Evolutionary conservation across 495 filamentous ascomycete species (phyloP).

Genomic region (Lentithecium fluviatile): DNA sequence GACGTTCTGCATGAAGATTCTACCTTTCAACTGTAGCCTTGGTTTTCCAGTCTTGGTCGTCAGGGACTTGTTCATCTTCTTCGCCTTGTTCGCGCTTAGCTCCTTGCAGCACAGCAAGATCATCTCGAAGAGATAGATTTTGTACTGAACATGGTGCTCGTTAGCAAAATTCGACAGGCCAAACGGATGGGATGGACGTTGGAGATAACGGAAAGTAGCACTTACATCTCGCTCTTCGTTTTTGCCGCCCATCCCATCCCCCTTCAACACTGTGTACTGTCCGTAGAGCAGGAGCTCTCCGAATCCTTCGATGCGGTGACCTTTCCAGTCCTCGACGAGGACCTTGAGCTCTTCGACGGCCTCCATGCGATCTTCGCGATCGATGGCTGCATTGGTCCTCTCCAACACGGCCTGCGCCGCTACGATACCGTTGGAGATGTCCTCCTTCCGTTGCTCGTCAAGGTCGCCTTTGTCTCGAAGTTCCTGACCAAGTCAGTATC

Average conservation of each 20-base stretch:
- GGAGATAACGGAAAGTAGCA: background rate
- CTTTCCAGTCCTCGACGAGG: slow-evolving; percentile 98
- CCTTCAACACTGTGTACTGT: slow-evolving; percentile 91
- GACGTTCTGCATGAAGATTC: slow-evolving; percentile 99
- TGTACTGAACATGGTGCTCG: slow-evolving; percentile 62
- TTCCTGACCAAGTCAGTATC: slow-evolving; percentile 56
- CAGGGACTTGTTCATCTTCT: slow-evolving; percentile 68
- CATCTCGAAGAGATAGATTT: slow-evolving; percentile 93
- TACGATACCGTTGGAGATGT: slow-evolving; percentile 69
- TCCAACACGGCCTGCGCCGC: slow-evolving; percentile 74
- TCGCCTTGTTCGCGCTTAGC: slow-evolving; percentile 79
- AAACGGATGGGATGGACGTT: too few relatives aligned
- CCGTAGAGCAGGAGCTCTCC: slow-evolving; percentile 86
- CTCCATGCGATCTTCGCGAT: slow-evolving; percentile 75
- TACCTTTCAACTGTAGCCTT: slow-evolving; percentile 88
- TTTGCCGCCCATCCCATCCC: slow-evolving; percentile 64
- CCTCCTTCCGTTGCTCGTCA: slow-evolving; percentile 63
- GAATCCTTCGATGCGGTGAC: slow-evolving; percentile 83
- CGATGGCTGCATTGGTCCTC: slow-evolving; percentile 84
- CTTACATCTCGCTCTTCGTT: slow-evolving; percentile 45
- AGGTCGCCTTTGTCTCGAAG: slow-evolving; percentile 75
- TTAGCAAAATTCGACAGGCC: slow-evolving; percentile 8
- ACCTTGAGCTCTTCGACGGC: slow-evolving; percentile 75
- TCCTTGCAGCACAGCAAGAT: slow-evolving; percentile 99
- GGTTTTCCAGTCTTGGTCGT: slow-evolving; percentile 71